phyloP scores from a whole-genome alignment of 805 yeast genomes.

The Hanseniaspora clermontiae region DNA sequence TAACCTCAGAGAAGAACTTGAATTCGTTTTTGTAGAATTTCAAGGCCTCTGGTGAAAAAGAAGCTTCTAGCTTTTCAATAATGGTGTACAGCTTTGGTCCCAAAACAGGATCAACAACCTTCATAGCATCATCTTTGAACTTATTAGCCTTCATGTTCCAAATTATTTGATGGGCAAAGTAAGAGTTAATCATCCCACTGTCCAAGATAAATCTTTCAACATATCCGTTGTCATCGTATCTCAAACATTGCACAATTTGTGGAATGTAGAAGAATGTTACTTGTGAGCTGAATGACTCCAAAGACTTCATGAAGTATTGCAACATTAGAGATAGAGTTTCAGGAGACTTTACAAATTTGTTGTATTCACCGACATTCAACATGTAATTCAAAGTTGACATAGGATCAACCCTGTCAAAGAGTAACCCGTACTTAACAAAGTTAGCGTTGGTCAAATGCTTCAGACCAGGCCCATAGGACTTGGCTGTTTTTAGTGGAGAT shows the following conservation, averaged over 20 bases:
- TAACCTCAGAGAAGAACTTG: constrained; percentile 78
- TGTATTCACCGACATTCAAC: constrained; percentile 54
- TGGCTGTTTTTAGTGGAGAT: constrained; percentile 5
- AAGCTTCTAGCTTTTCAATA: constrained; percentile 46
- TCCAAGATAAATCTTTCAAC: constrained; percentile 81
- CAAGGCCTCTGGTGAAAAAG: constrained; percentile 49
- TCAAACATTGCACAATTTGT: constrained; percentile 83
- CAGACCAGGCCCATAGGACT: not conserved
- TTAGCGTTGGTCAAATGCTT: constrained; percentile 10
- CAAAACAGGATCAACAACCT: constrained; percentile 57
- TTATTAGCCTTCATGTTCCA: constrained; percentile 97
- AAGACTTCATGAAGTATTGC: constrained; percentile 82
- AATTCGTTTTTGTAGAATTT: constrained; percentile 72
- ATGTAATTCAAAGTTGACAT: constrained; percentile 74
- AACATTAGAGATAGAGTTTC: constrained; percentile 32
- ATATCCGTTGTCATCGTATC: constrained; percentile 73
- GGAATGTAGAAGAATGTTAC: constrained; percentile 94
- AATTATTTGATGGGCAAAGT: constrained; percentile 93
- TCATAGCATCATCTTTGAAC: constrained; percentile 77
- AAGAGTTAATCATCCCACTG: constrained; percentile 77
- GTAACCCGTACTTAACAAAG: constrained; percentile 32
- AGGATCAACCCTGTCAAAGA: constrained; percentile 71
- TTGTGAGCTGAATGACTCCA: constrained; percentile 77
- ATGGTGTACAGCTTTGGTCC: constrained; percentile 75
- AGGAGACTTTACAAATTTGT: constrained; percentile 30